Base-by-base conservation (phyloP, 345 rosid species). In the Heritiera fomes region DNA sequence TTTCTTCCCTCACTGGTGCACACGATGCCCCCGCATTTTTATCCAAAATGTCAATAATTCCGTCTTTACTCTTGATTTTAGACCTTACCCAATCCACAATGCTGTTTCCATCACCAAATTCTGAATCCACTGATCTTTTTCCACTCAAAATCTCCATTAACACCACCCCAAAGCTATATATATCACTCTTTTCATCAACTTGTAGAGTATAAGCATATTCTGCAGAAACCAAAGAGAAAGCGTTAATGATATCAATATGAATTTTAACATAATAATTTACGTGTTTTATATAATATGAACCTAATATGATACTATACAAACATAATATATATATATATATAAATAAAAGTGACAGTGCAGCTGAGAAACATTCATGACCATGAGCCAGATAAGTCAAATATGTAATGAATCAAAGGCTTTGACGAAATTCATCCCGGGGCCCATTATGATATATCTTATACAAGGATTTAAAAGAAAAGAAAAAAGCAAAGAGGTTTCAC, bases 161-260 rank as follows among this genome's bases (percentile, higher is more conserved):
- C 80, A 97, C 94, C 67, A 97, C 99, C 7, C 99, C 99, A 0
- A 65, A 97, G 80, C 99, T 97, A 70, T 97, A 97, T 18, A 97
- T 94, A 65, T 97, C 99, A 59, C 98, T 94, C 92, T 93, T 97
- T 75, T 94, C 98, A 28, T 94, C 99, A 45, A 97, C 98, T 81
- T 93, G 98, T 1, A 97, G 78, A 0, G 99, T 94, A 66, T 97
- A 97, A 0, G 99, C 98, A 82, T 94, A 97, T 71, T 94, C 99
- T 94, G 91, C 78, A 82, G 18, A 52, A 49, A 41, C 10, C 50
- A n/a, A 76, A 20, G 6, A 73, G 40, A 64, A 0, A 0, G 6
- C 40, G 13, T 64, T 40, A 63, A 23, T 65, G 73, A 23, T 23
- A 23, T 23, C 28, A 23, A 23, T 23, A 23, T 23, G 28, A 23